Conservation (phyloP, 176 grass and related monocot genomes). For the Guadua angustifolia region DNA sequence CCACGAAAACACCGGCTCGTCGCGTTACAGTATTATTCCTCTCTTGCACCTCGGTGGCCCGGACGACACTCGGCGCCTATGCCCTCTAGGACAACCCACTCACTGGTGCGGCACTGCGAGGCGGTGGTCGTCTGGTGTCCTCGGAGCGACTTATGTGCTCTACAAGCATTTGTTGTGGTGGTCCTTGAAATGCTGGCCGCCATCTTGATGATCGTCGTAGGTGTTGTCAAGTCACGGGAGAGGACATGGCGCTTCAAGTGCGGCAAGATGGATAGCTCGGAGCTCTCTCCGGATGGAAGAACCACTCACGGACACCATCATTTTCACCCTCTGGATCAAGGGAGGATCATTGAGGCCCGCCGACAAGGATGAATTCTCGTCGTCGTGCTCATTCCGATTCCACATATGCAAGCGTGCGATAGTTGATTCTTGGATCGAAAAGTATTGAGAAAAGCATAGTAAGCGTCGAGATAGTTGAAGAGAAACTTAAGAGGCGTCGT, state of each 20-base stretch:
- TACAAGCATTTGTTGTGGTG: not conserved
- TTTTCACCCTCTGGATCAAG: not conserved
- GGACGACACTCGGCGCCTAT: conserved; percentile 47
- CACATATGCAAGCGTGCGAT: not conserved
- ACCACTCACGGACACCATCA: not conserved
- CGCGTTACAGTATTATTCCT: conserved; percentile 41
- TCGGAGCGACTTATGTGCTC: not conserved
- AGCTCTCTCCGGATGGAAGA: not conserved
- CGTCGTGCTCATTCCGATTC: not conserved
- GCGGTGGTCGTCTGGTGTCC: too few relatives aligned
- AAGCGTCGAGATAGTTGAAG: too few relatives aligned
- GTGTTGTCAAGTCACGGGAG: conserved; percentile 27
- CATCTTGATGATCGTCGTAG: not conserved
- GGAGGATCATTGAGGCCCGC: not conserved
- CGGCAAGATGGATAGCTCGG: not conserved
- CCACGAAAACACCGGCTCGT: not conserved
- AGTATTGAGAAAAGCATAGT: not conserved
- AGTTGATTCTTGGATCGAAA: not conserved
- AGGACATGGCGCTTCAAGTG: not conserved
- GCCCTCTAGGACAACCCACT: conserved; percentile 42
- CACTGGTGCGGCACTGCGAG: too few relatives aligned
- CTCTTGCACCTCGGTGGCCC: conserved; percentile 52
- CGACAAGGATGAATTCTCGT: not conserved
- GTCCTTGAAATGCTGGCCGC: not conserved
- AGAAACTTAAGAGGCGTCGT: not conserved